Base-by-base conservation (phyloP, 495 filamentous ascomycete species). In the Xylaria flabelliformis region DNA sequence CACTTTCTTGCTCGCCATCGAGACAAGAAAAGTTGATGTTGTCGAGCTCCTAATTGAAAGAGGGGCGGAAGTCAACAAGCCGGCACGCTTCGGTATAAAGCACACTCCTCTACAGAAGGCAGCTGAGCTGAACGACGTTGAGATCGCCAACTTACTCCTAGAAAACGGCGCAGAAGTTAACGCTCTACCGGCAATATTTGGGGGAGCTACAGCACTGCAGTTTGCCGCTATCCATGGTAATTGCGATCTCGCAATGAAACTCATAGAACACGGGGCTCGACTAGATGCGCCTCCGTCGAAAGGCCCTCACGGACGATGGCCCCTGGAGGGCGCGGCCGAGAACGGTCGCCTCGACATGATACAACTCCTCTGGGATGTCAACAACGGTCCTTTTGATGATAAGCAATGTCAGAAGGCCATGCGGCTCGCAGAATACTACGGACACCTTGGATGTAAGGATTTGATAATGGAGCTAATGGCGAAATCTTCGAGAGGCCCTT, bases 321-420 rank as follows among this genome's bases (percentile, higher is more conserved):
- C 74, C 0, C 36, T 76, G 0, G 72, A 76, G 26, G 72, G 58
- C 13, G 74, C 74, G 10, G 74, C 71, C 6, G 74, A 74, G 34
- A 34, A 73, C 42, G 72, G 74, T 3, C 71, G 74, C 17, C 53
- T 75, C 17, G 71, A 74, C 32, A 75, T 75, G 74, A 75, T 75
- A 53, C 6, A 74, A 19, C 41, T 75, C 15, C 72, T 75, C 8
- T 62, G 58, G 58, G 58, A 62, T 62, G 58, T 4, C 3, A 62
- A 62, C 2, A 13, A 42, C 26, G 71, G 65, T 1, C 68, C 61
- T 9, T 69, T 76, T 41, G 64, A 75, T 10, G 44, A 55, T 17
- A 17, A 69, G 19, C 64, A 66, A 51, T 72, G 70, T 17, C 64
- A 46, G 36, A 61, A 42, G 17, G 75, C 75, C 10, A 77, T 77